phyloP scores from a whole-genome alignment of 768 basidiomycete species.

The Mycena alexandri region DNA sequence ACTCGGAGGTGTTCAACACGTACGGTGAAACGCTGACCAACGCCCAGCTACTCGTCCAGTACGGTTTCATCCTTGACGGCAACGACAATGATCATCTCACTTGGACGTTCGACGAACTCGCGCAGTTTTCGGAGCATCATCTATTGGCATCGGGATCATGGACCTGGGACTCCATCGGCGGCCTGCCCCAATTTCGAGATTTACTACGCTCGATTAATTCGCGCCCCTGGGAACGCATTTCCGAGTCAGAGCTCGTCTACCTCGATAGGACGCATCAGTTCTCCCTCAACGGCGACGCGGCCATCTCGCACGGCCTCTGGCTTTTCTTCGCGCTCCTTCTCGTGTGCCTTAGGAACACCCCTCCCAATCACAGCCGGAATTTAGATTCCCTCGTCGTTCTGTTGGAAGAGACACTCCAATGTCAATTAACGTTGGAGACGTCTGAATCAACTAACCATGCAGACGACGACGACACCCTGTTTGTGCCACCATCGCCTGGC shows the following conservation, averaged over 20 bases:
- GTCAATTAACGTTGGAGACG: conserved; percentile 32
- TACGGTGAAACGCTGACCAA: conserved; percentile 79
- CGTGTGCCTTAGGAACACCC: conserved; percentile 21
- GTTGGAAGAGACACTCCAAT: conserved; percentile 22
- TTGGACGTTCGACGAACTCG: conserved; percentile 54
- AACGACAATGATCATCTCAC: conserved; percentile 75
- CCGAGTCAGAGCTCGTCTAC: conserved; percentile 41
- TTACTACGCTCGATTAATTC: conserved; percentile 24
- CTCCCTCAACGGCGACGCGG: conserved; percentile 64
- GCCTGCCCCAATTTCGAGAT: conserved; percentile 19
- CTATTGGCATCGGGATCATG: conserved; percentile 13
- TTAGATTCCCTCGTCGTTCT: conserved; percentile 10
- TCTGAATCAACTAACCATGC: conserved; percentile 5
- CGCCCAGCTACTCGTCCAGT: conserved; percentile 73
- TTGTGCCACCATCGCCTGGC: conserved; percentile 32
- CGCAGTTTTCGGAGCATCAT: conserved; percentile 33
- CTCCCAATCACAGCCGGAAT: conserved; percentile 5
- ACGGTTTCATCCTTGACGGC: conserved; percentile 81
- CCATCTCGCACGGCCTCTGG: conserved; percentile 65
- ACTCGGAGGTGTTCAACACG: conserved; percentile 79
- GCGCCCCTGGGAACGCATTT: conserved; percentile 32
- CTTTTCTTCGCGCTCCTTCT: conserved; percentile 51
- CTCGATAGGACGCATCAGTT: conserved; percentile 42
- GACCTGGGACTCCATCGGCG: conserved; percentile 16
- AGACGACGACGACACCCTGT: conserved; percentile 6